These are phyloP conservation scores for Immersiella caudata DNA, from an alignment of 495 filamentous ascomycete species.

Conservation along the genomic window DNA sequence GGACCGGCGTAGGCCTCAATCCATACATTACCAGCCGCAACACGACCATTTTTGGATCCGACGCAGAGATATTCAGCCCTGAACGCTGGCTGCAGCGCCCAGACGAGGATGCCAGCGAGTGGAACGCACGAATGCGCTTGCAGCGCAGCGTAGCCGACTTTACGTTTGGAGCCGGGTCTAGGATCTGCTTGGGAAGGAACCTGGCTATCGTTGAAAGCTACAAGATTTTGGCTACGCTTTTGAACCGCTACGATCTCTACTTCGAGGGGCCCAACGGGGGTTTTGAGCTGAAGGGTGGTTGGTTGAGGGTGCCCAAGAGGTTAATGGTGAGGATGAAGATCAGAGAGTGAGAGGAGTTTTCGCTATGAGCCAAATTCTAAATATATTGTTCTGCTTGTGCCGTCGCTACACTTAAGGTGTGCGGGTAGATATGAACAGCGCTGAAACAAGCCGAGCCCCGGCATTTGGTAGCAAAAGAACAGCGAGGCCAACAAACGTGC, in stretches of 20 bases:
- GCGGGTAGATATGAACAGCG: too few relatives aligned
- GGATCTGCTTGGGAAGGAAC: constrained; percentile 8
- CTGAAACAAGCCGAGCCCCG: too few relatives aligned
- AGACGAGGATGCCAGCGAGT: background rate
- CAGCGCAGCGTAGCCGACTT: constrained; percentile 5
- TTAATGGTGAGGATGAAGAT: constrained; percentile 2
- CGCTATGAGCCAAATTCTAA: too few relatives aligned
- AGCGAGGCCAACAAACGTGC: too few relatives aligned
- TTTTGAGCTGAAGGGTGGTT: background rate
- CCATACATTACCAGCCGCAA: constrained; percentile 43
- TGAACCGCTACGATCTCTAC: constrained; percentile 1
- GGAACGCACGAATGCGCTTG: constrained; percentile 1
- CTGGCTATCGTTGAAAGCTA: constrained; percentile 2
- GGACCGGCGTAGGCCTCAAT: constrained; percentile 44
- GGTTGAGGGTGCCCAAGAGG: constrained; percentile 6
- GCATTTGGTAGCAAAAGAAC: too few relatives aligned
- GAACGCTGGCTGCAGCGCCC: constrained; percentile 47
- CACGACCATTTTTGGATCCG: constrained; percentile 50
- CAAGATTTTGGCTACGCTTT: constrained; percentile 2
- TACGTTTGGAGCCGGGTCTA: constrained; percentile 2
- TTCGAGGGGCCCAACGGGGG: background rate
- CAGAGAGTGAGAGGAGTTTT: background rate
- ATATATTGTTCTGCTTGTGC: too few relatives aligned
- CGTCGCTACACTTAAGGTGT: too few relatives aligned
- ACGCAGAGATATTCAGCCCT: constrained; percentile 54